Percentiles rank a stretch among this genome's conserved stretches.
Conservation (phyloP, 2,329 filamentous ascomycete species). For the Trichoderma arundinaceum region DNA sequence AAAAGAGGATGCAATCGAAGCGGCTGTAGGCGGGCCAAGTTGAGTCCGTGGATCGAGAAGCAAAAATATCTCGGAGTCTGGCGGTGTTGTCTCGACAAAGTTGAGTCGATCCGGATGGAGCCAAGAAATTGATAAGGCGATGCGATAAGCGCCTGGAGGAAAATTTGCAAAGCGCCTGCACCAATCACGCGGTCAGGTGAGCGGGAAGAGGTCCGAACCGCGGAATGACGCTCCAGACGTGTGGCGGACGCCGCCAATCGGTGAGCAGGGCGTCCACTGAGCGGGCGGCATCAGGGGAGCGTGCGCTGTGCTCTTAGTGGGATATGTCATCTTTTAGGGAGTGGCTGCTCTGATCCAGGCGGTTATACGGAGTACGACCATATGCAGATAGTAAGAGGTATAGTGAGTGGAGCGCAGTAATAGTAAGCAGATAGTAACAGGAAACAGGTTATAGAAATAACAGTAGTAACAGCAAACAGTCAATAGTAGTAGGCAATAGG, state of each 20-base stretch:
- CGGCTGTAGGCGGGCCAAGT: not conserved
- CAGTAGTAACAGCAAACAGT: too few species aligned
- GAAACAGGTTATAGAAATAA: too few species aligned
- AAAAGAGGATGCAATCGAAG: not conserved
- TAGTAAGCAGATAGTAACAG: too few species aligned
- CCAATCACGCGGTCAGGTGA: conserved; percentile 10
- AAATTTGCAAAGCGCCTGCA: conserved; percentile 24
- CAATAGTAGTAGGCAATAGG: too few species aligned
- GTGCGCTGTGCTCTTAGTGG: not conserved
- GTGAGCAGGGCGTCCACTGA: not conserved
- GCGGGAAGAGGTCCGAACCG: not conserved
- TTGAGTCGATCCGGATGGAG: conserved; percentile 9
- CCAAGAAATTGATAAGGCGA: conserved; percentile 8
- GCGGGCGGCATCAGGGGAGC: not conserved
- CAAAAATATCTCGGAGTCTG: conserved; percentile 3
- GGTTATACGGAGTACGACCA: too few species aligned
- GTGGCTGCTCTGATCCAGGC: too few species aligned
- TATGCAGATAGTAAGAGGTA: too few species aligned
- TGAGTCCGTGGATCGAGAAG: conserved; percentile 1
- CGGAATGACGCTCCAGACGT: too few species aligned
- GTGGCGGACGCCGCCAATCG: too few species aligned
- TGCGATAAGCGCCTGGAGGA: conserved; percentile 16
- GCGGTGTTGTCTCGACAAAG: conserved; percentile 16
- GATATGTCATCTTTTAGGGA: too few species aligned
- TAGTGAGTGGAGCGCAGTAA: too few species aligned